Base-by-base conservation (phyloP, 139 green algal species). In the Penium margaritaceum region DNA sequence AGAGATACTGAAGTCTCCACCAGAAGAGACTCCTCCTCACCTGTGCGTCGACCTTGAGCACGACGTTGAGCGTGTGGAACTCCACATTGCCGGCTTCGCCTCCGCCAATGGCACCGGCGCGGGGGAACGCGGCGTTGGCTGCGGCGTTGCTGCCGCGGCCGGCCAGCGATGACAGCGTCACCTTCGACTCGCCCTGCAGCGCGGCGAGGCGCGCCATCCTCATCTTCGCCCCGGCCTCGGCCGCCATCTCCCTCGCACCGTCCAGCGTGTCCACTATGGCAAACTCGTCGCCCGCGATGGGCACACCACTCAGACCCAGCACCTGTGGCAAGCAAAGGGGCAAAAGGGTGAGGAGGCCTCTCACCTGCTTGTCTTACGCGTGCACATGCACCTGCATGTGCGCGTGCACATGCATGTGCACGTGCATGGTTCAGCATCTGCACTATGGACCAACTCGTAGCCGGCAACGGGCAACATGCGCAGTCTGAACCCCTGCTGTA, bases 221-320 rank as follows among this genome's bases (percentile, higher is more conserved):
- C 57, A 80, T 24, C 51, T 61, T 36, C 54, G 72, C 66, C 27
- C 27, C 84, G 75, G 41, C 39, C 35, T 55, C 75, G 38, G 84
- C 77, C 6, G 85, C 86, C 7, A 70, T 66, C 4, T 61, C n/a
- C 3, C 90, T 70, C 35, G 88, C 92, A 33, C 87, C 82, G 12
- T 78, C 34, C 70, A 96, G 87, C 1, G 24, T 85, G 6, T 74
- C 29, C 21, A 70, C 85, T 57, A 92, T 74, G 5, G 75, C 54
- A 72, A 96, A 97, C 80, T 91, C 89, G 64, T 96, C 91, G 1
- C 92, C 92, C 1, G 92, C 92, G n/a, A 84, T 70, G 1, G 87
- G 90, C 35, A 96, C 90, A 29, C 61, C 70, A 73, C 89, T 88
- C 15, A 97, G 86, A 5, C 93, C 93, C 12, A 90, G 70, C 81